Conservation (phyloP, 1,284 basidiomycete species). For the Austropuccinia psidii region DNA sequence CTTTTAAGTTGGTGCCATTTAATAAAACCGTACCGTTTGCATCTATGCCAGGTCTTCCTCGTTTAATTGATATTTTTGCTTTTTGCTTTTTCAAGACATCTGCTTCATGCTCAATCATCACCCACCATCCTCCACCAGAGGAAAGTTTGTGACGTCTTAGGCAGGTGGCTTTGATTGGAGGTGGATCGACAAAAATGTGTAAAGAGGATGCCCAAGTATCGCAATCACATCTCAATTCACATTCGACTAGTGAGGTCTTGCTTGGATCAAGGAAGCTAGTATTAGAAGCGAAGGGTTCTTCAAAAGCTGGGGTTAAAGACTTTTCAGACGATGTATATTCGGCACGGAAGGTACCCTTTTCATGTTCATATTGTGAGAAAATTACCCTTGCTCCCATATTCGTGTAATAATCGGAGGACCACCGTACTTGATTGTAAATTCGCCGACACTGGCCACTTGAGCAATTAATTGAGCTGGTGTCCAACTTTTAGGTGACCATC, state of each 20-base stretch:
- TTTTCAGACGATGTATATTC: constrained; percentile 58
- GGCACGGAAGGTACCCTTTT: constrained; percentile 69
- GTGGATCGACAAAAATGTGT: constrained; percentile 88
- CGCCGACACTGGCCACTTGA: constrained; percentile 75
- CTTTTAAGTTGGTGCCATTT: constrained; percentile 74
- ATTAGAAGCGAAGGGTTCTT: constrained; percentile 39
- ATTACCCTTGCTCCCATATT: constrained; percentile 63
- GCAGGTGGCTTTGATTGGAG: constrained; percentile 73
- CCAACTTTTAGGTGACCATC: constrained; percentile 91
- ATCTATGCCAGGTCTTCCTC: constrained; percentile 52
- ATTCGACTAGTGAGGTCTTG: constrained; percentile 62
- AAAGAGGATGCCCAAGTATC: constrained; percentile 82
- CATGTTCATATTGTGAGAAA: constrained; percentile 74
- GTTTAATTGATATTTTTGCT: constrained; percentile 67
- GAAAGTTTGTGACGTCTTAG: constrained; percentile 80
- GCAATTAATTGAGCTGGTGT: constrained; percentile 75
- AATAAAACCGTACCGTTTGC: constrained; percentile 69
- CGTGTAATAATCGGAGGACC: constrained; percentile 84
- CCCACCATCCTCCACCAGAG: constrained; percentile 90
- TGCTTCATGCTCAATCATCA: constrained; percentile 82
- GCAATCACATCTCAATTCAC: constrained; percentile 86
- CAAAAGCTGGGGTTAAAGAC: constrained; percentile 31
- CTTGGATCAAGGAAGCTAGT: constrained; percentile 17
- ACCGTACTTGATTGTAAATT: constrained; percentile 88
- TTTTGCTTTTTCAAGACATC: constrained; percentile 67